Evolutionary conservation across 2,329 filamentous ascomycete species (phyloP).

Genomic region (Pseudocercospora ulei): DNA sequence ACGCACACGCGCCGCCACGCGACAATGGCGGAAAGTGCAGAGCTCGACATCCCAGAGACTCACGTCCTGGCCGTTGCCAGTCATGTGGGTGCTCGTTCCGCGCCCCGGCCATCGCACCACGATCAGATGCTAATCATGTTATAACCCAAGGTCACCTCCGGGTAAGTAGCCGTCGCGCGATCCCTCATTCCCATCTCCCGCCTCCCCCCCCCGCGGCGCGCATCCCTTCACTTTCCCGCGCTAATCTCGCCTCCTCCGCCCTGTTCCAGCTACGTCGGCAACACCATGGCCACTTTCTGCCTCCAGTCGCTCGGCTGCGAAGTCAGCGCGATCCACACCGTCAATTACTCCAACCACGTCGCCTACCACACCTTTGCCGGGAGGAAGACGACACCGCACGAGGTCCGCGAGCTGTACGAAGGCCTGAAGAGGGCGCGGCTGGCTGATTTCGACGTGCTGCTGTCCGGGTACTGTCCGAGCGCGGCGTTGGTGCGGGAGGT

Average conservation of each 20-base stretch:
- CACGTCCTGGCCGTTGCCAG: slow-evolving; percentile 80
- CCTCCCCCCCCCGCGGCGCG: no score
- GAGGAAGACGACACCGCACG: slow-evolving; percentile 66
- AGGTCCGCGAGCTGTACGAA: slow-evolving; percentile 74
- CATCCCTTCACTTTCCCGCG: no score
- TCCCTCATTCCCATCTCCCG: no score
- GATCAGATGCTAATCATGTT: slow-evolving; percentile 23
- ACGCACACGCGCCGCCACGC: not conserved
- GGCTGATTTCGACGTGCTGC: slow-evolving; percentile 84
- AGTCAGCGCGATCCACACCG: slow-evolving; percentile 87
- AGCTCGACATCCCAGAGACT: slow-evolving; percentile 47
- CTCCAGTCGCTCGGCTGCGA: slow-evolving; percentile 91
- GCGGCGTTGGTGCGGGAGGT: slow-evolving; percentile 75
- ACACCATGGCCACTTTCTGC: slow-evolving; percentile 91
- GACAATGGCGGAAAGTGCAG: slow-evolving; percentile 18
- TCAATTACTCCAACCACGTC: slow-evolving; percentile 96
- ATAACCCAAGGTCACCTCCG: slow-evolving; percentile 55
- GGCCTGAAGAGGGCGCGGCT: slow-evolving; percentile 76
- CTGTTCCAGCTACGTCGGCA: slow-evolving; percentile 91
- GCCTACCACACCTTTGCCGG: slow-evolving; percentile 85
- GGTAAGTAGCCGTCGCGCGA: no score
- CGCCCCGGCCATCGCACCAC: no score
- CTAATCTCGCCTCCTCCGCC: no score
- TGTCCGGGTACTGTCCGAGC: slow-evolving; percentile 88
- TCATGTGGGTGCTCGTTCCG: slow-evolving; percentile 59